phyloP scores from a whole-genome alignment of 106 monocot genomes.

The Platanthera zijinensis region DNA sequence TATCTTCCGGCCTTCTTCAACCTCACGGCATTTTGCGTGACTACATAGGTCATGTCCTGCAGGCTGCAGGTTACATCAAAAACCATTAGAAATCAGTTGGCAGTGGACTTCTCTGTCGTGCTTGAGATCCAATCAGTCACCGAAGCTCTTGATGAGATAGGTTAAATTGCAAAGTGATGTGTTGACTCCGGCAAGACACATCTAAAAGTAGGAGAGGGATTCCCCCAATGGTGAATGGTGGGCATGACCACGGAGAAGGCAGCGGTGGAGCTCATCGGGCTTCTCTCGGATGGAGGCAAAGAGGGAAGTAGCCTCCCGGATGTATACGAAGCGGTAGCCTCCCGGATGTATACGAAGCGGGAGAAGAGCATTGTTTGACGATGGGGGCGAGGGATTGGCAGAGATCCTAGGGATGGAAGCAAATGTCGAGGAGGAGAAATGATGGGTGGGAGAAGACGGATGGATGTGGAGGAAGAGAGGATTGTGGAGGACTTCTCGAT shows the following conservation, averaged over 20 bases:
- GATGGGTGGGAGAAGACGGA: constrained; percentile 30
- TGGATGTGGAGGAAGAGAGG: background rate
- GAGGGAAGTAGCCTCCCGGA: constrained; percentile 35
- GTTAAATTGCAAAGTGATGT: background rate
- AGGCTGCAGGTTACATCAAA: background rate
- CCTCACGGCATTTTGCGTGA: too few species aligned
- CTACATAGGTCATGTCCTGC: too few species aligned
- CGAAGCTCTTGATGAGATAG: constrained; percentile 42
- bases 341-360: constrained; percentile 10
- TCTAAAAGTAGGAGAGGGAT: constrained; percentile 26
- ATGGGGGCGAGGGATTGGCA: constrained; percentile 34
- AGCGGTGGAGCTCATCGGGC: constrained; percentile 42
- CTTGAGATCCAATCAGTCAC: constrained; percentile 28
- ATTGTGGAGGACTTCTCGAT: background rate
- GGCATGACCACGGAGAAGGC: constrained; percentile 39
- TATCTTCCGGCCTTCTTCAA: too few species aligned
- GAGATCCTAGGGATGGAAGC: constrained; percentile 25
- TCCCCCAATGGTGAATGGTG: constrained; percentile 14
- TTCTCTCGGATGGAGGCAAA: constrained; percentile 36
- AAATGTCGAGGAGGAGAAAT: constrained; percentile 36
- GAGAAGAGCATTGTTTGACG: constrained; percentile 50
- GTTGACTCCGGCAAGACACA: constrained; percentile 28
- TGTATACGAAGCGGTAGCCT: constrained; percentile 37
- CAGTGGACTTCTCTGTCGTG: constrained; percentile 36
- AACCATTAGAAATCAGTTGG: constrained; percentile 45